These are phyloP conservation scores for Trichodelitschia bisporula DNA, from an alignment of 495 filamentous ascomycete species.

Conservation along the genomic window DNA sequence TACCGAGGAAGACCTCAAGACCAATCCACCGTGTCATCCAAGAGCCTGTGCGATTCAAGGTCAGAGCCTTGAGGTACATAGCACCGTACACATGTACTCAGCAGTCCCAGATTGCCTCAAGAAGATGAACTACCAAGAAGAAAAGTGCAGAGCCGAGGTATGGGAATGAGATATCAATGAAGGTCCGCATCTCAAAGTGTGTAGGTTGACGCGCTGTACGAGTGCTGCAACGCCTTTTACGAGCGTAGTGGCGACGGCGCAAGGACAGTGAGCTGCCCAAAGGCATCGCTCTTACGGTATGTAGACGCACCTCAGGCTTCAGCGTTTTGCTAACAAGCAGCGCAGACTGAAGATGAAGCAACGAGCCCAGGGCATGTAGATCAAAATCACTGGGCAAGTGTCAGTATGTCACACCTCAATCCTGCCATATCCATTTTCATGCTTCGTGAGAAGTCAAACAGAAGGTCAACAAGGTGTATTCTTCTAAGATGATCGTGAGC, in stretches of 20 bases:
- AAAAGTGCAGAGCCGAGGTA: conserved; percentile 38
- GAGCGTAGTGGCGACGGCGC: conserved; percentile 52
- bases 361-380: conserved; percentile 23
- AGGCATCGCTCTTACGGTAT: conserved; percentile 39
- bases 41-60: conserved; percentile 84
- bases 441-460: conserved; percentile 27
- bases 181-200: background rate
- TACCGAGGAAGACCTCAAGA: conserved; percentile 41
- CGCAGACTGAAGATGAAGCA: conserved; percentile 63
- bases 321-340: background rate
- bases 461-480: conserved; percentile 25
- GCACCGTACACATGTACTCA: background rate
- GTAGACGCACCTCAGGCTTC: background rate
- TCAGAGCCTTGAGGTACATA: conserved; percentile 14
- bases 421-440: conserved; percentile 23
- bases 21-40: conserved; percentile 68
- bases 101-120: conserved; percentile 41
- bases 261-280: conserved; percentile 63
- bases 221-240: conserved; percentile 87
- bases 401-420: conserved; percentile 12
- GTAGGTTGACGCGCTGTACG: conserved; percentile 82
- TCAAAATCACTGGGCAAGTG: conserved; percentile 2
- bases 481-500: conserved; percentile 97
- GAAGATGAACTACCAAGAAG: conserved; percentile 72
- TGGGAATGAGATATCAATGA: background rate